A percentile compares a stretch with the other conserved stretches of the same genome.
phyloP scores from a whole-genome alignment of 495 filamentous ascomycete species.

The Daldinia bambusicola region DNA sequence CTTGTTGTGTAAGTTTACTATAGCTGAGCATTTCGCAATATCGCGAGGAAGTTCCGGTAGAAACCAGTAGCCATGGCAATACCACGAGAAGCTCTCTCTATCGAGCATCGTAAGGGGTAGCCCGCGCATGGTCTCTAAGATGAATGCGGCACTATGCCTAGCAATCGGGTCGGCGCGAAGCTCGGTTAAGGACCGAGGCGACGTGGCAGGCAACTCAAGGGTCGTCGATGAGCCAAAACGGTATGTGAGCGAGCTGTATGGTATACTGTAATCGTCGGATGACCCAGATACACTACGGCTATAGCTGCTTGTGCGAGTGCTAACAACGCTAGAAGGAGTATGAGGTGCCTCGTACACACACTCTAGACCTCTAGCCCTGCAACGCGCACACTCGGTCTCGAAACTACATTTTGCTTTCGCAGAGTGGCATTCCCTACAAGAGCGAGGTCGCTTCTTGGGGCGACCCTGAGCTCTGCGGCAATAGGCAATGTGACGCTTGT shows the following conservation, averaged over 20 bases:
- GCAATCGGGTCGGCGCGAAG: constrained; percentile 36
- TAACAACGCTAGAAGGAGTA: not conserved
- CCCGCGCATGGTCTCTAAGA: constrained; percentile 35
- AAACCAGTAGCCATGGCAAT: constrained; percentile 40
- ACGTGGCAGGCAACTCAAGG: constrained; percentile 7
- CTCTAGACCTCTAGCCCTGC: constrained; percentile 25
- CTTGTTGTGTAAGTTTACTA: constrained; percentile 23
- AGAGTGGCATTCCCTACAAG: constrained; percentile 45
- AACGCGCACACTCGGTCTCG: constrained; percentile 38
- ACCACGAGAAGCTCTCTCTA: constrained; percentile 38
- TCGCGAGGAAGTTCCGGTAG: constrained; percentile 29
- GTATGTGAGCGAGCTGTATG: not conserved
- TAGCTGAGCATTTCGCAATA: constrained; percentile 25
- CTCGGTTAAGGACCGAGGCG: constrained; percentile 24
- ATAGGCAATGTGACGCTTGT: constrained; percentile 41
- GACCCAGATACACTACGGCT: not conserved
- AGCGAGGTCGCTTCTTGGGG: constrained; percentile 40
- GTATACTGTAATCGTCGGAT: not conserved
- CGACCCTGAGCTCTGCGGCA: constrained; percentile 38
- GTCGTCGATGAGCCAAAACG: constrained; percentile 26
- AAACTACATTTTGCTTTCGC: constrained; percentile 48
- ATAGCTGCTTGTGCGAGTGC: not conserved
- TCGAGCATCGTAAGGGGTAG: constrained; percentile 36
- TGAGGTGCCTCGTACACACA: constrained; percentile 41
- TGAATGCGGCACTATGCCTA: constrained; percentile 31